Evolutionary conservation across 1,284 basidiomycete genomes (phyloP).

Genomic region (Rhizopogon hawkerae): DNA sequence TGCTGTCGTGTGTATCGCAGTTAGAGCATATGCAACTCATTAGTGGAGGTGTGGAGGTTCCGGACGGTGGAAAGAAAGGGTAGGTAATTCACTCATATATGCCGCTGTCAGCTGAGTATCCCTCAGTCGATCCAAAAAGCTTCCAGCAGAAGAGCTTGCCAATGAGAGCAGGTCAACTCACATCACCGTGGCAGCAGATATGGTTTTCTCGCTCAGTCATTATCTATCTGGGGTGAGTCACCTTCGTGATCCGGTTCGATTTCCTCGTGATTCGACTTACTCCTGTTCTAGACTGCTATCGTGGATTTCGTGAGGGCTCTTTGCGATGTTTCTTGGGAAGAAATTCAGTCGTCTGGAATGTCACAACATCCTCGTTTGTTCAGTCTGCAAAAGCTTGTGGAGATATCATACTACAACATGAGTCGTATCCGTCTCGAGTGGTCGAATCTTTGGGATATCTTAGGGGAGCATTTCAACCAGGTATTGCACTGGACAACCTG

Average conservation of each 20-base stretch:
- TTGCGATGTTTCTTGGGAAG: conserved; percentile 98
- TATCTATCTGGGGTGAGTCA: conserved; percentile 84
- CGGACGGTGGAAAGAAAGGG: conserved; percentile 76
- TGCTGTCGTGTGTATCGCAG: conserved; percentile 92
- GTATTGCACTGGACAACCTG: conserved; percentile 32
- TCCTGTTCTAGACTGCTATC: conserved; percentile 72
- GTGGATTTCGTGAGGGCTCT: conserved; percentile 97
- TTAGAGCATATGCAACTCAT: conserved; percentile 97
- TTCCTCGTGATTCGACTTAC: conserved; percentile 5
- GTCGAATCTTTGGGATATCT: conserved; percentile 96
- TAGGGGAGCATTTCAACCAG: conserved; percentile 99
- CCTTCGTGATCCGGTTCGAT: conserved; percentile 5
- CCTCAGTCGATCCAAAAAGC: conserved; percentile 52
- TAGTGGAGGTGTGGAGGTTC: conserved; percentile 75
- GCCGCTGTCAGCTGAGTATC: conserved; percentile 8
- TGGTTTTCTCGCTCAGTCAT: conserved; percentile 96
- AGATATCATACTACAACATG: conserved; percentile 99
- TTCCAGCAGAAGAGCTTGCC: conserved; percentile 88
- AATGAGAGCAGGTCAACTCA: conserved; percentile 96
- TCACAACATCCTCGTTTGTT: conserved; percentile 93
- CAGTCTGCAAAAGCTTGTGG: conserved; percentile 97
- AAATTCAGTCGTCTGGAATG: conserved; percentile 94
- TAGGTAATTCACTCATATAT: conserved; percentile 30
- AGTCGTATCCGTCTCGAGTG: conserved; percentile 96
- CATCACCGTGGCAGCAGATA: conserved; percentile 97